Percentiles rank a stretch among this genome's conserved stretches.
These are phyloP conservation scores for Eremothecium cymbalariae DNA, from an alignment of 1,139 yeast species.

Conservation along the genomic window DNA sequence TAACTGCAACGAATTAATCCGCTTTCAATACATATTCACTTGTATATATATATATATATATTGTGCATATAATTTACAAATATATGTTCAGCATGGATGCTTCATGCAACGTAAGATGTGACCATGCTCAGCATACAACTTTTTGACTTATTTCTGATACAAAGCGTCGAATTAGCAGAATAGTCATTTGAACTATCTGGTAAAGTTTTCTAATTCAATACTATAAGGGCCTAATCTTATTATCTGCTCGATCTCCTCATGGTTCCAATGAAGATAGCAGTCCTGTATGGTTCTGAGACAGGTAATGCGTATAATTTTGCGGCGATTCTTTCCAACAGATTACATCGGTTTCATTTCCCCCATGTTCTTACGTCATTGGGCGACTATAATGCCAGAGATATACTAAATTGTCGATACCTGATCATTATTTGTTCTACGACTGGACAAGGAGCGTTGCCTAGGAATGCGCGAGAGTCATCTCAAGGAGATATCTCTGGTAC, in stretches of 20 bases:
- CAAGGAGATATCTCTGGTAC: conserved; percentile 25
- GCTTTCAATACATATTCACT: too few species aligned
- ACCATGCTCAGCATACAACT: too few species aligned
- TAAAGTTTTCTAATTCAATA: not conserved
- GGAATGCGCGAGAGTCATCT: conserved; percentile 44
- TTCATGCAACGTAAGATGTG: too few species aligned
- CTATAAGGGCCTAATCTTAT: too few species aligned
- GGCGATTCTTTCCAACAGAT: conserved; percentile 46
- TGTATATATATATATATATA: conserved; percentile 10
- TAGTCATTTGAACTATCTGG: not conserved
- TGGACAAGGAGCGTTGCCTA: conserved; percentile 92
- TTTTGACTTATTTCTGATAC: too few species aligned
- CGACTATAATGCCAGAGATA: conserved; percentile 46
- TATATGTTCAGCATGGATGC: too few species aligned
- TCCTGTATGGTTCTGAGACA: conserved; percentile 86
- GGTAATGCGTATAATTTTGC: conserved; percentile 91
- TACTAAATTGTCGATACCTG: conserved; percentile 44
- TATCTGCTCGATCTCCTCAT: too few species aligned
- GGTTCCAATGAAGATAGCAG: conserved; percentile 36
- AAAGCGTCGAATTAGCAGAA: not conserved
- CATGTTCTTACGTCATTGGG: conserved; percentile 53
- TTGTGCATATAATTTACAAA: not conserved
- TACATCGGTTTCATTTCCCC: conserved; percentile 48
- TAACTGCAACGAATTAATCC: not conserved
- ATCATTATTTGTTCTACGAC: conserved; percentile 79